phyloP scores from a whole-genome alignment of 2,329 filamentous ascomycete species.

The Esteya vermicola region DNA sequence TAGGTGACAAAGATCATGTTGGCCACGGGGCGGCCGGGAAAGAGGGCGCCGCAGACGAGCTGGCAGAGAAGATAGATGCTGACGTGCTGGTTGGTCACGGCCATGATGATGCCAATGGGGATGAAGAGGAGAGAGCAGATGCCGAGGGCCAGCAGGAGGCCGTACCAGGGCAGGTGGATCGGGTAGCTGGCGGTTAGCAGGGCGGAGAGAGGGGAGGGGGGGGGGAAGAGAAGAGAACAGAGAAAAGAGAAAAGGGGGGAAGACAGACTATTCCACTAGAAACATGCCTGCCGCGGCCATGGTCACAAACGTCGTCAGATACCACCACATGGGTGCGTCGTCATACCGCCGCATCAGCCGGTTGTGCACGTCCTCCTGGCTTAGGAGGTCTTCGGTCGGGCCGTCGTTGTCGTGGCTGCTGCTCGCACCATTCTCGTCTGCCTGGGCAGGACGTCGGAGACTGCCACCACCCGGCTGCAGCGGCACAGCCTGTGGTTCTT shows the following conservation, averaged over 20 bases:
- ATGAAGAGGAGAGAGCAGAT: constrained; percentile 77
- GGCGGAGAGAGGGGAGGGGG: not conserved
- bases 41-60: constrained; percentile 66
- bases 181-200: constrained; percentile 44
- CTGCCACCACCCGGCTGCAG: no score
- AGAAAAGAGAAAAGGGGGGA: not conserved
- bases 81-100: constrained; percentile 79
- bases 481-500: constrained; percentile 5
- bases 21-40: constrained; percentile 72
- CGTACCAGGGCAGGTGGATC: constrained; percentile 75
- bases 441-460: no score
- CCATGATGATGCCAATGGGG: constrained; percentile 85
- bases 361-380: constrained; percentile 69
- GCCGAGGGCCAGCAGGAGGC: constrained; percentile 60
- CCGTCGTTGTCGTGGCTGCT: constrained; percentile 24
- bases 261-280: constrained; percentile 64
- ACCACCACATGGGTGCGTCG: constrained; percentile 73
- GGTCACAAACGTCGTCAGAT: constrained; percentile 56
- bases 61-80: constrained; percentile 80
- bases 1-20: constrained; percentile 94
- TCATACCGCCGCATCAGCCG: constrained; percentile 71
- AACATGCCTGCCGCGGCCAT: constrained; percentile 74
- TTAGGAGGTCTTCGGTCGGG: constrained; percentile 46
- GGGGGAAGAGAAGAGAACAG: constrained; percentile 10
- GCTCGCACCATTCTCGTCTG: no score